These are phyloP conservation scores for Umbelopsis sp. DNA, from an alignment of 371 early-diverging fungal genomes.

Conservation along the genomic window DNA sequence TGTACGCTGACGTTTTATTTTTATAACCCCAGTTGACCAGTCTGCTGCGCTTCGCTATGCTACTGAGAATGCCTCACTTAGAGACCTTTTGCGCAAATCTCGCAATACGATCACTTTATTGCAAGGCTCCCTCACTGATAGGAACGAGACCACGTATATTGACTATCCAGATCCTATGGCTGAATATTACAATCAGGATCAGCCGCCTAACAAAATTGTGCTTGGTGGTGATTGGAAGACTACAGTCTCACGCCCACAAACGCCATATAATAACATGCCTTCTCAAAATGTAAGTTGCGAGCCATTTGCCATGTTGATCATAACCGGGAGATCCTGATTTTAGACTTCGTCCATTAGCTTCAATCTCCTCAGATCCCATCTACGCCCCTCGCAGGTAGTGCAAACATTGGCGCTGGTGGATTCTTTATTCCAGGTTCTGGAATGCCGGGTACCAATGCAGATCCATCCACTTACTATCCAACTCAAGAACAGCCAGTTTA, in stretches of 20 bases:
- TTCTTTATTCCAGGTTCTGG: constrained; percentile 13
- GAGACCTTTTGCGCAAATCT: constrained; percentile 42
- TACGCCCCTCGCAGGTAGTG: neutral
- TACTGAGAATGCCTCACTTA: constrained; percentile 42
- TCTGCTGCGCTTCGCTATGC: constrained; percentile 11
- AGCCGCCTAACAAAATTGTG: constrained; percentile 20
- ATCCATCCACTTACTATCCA: constrained; percentile 14
- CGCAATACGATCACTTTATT: constrained; percentile 43
- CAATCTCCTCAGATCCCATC: constrained; percentile 13
- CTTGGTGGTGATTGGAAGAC: constrained; percentile 46
- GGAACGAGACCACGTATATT: constrained; percentile 24
- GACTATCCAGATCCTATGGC: constrained; percentile 9
- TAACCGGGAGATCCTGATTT: neutral
- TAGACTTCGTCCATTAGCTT: neutral
- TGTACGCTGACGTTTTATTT: neutral
- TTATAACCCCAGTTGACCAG: neutral
- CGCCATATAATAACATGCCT: neutral
- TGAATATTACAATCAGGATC: neutral
- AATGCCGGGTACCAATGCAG: constrained; percentile 8
- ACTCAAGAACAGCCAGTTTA: neutral
- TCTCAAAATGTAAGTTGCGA: neutral
- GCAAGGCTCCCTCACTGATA: constrained; percentile 37
- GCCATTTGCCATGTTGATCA: neutral
- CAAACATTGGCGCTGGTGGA: constrained; percentile 20
- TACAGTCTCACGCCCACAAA: constrained; percentile 19